Evolutionary conservation across 148 eudicot genomes (phyloP).

Genomic region (Diospyros kaki): DNA sequence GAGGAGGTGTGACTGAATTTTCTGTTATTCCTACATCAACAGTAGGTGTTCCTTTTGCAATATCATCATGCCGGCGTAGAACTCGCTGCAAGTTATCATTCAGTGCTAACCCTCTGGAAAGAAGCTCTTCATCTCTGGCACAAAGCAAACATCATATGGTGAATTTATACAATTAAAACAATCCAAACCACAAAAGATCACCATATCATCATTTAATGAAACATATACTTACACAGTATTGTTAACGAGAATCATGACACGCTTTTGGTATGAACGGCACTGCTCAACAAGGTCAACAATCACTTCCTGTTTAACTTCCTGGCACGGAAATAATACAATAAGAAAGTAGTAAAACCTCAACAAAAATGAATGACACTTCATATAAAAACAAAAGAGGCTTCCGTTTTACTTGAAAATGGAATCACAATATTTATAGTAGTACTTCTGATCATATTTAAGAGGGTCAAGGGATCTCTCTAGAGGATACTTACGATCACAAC

Average conservation of each 20-base stretch:
- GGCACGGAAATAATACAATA: slow-evolving; percentile 9
- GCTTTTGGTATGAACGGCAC: slow-evolving; percentile 82
- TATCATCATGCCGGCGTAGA: slow-evolving; percentile 70
- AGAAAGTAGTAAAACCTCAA: neutral
- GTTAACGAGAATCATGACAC: slow-evolving; percentile 81
- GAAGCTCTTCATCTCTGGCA: slow-evolving; percentile 80
- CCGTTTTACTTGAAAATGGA: neutral
- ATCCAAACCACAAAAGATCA: slow-evolving; percentile 3
- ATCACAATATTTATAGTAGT: too few species aligned
- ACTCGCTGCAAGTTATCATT: slow-evolving; percentile 87
- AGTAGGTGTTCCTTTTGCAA: slow-evolving; percentile 54
- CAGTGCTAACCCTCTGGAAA: slow-evolving; percentile 70
- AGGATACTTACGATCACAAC: too few species aligned
- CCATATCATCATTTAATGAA: neutral
- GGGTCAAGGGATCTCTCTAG: too few species aligned
- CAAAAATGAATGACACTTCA: neutral
- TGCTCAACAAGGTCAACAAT: slow-evolving; percentile 92
- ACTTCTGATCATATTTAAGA: too few species aligned
- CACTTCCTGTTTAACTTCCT: slow-evolving; percentile 81
- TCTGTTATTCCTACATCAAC: slow-evolving; percentile 28
- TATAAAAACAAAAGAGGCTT: slow-evolving; percentile 1
- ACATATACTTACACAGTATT: slow-evolving; percentile 53
- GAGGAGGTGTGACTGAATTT: slow-evolving; percentile 48
- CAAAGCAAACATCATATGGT: neutral
- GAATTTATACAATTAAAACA: neutral